Evolutionary conservation across 495 filamentous ascomycete genomes (phyloP), one percentile per base, ranked within the genome.

Genomic region (Hypomontagnella monticulosa): DNA sequence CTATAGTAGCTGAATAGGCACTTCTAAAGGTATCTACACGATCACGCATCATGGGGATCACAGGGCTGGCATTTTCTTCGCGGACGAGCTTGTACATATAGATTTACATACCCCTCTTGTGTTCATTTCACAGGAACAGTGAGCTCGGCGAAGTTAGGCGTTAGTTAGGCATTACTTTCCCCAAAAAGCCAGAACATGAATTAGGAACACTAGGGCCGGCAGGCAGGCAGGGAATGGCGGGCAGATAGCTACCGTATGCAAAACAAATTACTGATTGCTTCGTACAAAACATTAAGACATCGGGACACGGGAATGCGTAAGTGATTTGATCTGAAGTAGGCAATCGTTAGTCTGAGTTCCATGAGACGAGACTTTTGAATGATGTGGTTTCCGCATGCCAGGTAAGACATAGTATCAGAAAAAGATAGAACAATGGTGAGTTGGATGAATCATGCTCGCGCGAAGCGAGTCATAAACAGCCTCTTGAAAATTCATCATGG

Each of bases 391-490:
- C 23, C 30, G 10, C 4, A 10, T 44, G 61, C 61, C 54, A 46
- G 27, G 20, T n/a, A 47, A 14, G 27, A 54, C 23, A 27, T 27
- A 27, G 2, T 27, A 48, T 78, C 77, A 79, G 75, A 71, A 69
- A 72, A 67, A 62, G 57, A 74, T 70, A 77, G 76, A 80, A 79
- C 77, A 80, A 80, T 80, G 74, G 72, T 75, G 73, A 70, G 53
- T 63, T 73, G 46, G 54, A 76, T 71, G 77, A 80, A 80, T 79
- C 78, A 80, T 76, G 66, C 61, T 69, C 71, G 66, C 55, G 57
- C 71, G 51, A 58, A 32, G 58, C 59, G 63, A 73, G 72, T 81
- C 77, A 81, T 79, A 79, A 81, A 81, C 79, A 81, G 77, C 79
- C 78, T 81, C 76, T 71, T 60, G 72, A 61, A 63, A 69, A 66